These are phyloP conservation scores for Macrophomina phaseolina DNA, from an alignment of 2,329 filamentous ascomycete species.

Conservation along the genomic window DNA sequence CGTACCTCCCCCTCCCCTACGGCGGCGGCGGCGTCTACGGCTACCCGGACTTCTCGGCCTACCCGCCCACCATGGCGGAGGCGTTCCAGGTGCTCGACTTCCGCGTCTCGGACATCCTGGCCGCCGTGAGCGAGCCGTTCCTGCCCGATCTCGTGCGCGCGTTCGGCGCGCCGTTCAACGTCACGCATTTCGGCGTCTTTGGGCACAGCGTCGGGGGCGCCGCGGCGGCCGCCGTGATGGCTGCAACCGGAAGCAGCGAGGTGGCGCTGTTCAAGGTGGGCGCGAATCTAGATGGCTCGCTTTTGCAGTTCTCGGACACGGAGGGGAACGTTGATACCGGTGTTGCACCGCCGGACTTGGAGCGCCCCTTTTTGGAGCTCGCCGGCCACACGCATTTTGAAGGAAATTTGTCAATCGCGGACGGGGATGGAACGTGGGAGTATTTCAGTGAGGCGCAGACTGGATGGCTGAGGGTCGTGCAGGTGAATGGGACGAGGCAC, in stretches of 20 bases:
- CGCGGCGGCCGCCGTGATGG: conserved; percentile 17
- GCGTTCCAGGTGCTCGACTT: not conserved
- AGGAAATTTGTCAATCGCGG: not conserved
- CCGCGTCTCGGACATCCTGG: not conserved
- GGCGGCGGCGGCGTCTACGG: conserved; percentile 10
- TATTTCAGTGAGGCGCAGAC: conserved; percentile 34
- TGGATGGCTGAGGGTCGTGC: conserved; percentile 36
- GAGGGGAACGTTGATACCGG: not conserved
- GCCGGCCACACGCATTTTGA: conserved; percentile 30
- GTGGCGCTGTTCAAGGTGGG: conserved; percentile 29
- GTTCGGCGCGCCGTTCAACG: conserved; percentile 23
- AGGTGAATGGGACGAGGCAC: conserved; percentile 33
- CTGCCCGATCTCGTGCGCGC: conserved; percentile 2
- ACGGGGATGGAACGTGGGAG: conserved; percentile 29
- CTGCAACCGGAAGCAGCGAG: not conserved
- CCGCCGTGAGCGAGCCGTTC: not conserved
- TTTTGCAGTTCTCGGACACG: conserved; percentile 31
- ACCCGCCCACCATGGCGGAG: not conserved
- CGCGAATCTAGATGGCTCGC: conserved; percentile 33
- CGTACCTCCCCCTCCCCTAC: conserved; percentile 3
- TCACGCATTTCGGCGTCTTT: conserved; percentile 1
- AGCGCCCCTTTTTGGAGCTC: conserved; percentile 34
- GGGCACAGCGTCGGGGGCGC: conserved; percentile 21
- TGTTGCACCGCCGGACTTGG: conserved; percentile 27
- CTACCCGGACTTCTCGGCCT: not conserved